A percentile compares a stretch with the other conserved stretches of the same genome.
Evolutionary conservation across 148 eudicot genomes (phyloP).

Genomic region (Camellia granthamiana): DNA sequence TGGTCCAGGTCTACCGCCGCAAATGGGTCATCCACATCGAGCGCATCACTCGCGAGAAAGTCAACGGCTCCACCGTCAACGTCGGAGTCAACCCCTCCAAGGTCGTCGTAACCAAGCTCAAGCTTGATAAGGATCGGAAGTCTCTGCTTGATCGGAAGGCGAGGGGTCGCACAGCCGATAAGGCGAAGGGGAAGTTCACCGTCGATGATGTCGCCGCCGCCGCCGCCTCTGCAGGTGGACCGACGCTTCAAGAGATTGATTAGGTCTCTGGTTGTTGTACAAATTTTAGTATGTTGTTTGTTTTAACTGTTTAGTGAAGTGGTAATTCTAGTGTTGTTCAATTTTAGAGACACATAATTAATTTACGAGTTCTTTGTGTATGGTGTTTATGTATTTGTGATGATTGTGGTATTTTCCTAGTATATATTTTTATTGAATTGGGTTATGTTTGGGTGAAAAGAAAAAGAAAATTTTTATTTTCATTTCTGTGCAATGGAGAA

Average conservation of each 20-base stretch:
- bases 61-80: conserved; percentile 66
- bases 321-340: not conserved
- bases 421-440: no score
- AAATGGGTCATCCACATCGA: conserved; percentile 83
- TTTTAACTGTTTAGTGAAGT: not conserved
- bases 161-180: conserved; percentile 63
- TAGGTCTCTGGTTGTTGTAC: conserved; percentile 1
- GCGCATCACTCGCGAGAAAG: conserved; percentile 74
- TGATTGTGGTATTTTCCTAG: not conserved
- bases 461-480: no score
- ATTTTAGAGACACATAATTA: not conserved
- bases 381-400: not conserved
- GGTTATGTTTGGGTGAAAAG: no score
- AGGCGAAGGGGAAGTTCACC: conserved; percentile 71
- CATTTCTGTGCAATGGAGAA: no score
- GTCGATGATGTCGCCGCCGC: conserved; percentile 56
- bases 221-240: conserved; percentile 18
- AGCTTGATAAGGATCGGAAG: conserved; percentile 66
- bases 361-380: not conserved
- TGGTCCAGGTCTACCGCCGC: conserved; percentile 67
- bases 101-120: conserved; percentile 60
- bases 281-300: not conserved
- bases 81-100: conserved; percentile 69
- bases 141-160: conserved; percentile 59
- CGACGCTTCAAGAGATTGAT: conserved; percentile 43